phyloP scores from a whole-genome alignment of 2,329 filamentous ascomycete genomes.

The Septoria linicola region DNA sequence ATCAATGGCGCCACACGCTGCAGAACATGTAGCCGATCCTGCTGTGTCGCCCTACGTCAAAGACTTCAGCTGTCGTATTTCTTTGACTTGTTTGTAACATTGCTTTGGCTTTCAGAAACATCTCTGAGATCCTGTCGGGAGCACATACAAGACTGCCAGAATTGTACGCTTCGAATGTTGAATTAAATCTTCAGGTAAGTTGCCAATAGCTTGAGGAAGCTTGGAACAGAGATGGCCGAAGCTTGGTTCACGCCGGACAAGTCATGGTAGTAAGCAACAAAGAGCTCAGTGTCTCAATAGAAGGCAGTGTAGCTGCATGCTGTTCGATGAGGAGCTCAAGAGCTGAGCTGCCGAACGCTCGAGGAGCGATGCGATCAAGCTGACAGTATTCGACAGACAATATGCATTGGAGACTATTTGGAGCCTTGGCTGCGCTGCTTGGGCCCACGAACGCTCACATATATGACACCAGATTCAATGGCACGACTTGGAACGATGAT shows the following conservation, averaged over 20 bases:
- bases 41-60: constrained; percentile 2
- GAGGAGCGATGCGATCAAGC: background rate
- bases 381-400: background rate
- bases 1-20: background rate
- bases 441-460: constrained; percentile 19
- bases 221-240: constrained; percentile 2
- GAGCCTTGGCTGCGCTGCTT: background rate
- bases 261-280: background rate
- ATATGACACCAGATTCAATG: constrained; percentile 52
- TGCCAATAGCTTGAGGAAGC: constrained; percentile 2
- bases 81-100: background rate
- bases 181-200: background rate
- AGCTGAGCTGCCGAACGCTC: background rate
- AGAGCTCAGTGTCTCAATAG: background rate
- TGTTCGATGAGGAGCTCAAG: too few relatives aligned
- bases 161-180: background rate
- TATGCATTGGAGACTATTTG: background rate
- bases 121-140: too few relatives aligned
- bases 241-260: constrained; percentile 6
- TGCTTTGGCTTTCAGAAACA: too few relatives aligned
- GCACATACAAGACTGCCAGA: too few relatives aligned
- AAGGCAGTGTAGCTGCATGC: background rate
- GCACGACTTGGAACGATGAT: constrained; percentile 59
- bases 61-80: background rate
- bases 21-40: constrained; percentile 3